Evolutionary conservation across 2,329 filamentous ascomycete genomes (phyloP), one percentile per base, ranked within the genome.

Genomic region (Sporothrix humicola): DNA sequence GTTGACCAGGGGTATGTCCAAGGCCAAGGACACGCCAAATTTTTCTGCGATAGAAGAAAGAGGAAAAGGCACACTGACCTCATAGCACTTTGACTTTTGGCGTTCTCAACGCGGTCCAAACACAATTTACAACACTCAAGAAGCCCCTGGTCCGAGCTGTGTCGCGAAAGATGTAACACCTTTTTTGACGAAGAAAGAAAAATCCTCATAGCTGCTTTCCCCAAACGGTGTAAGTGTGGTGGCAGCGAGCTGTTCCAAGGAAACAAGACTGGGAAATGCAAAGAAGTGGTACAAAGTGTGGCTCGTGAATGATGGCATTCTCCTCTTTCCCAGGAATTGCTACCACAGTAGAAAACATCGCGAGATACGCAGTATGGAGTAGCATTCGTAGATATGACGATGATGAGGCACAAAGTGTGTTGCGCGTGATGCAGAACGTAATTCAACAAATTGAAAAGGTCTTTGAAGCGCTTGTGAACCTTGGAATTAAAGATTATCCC

Each of bases 101-200:
- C 23, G 23, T 61, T 48, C 10, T 17, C 12, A 13, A 48, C 46
- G 46, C 12, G 15, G 46, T 48, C 10, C 10, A 48, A 26, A 58
- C 9, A 26, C 23, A 63, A 4, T 42, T 37, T 17, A 9, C 65
- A 42, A 37, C 31, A 37, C 31, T 37, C 31, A 42, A 69, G 44
- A 50, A 44, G 1, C 66, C 69, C 69, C 69, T 59, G 37, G 69
- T 71, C 69, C 37, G 54, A 59, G 69, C 69, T 71, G 50, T 71
- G 69, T 71, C 54, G 69, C 69, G 69, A 31, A 69, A 26, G 42
- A 31, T 71, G 69, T 59, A 54, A 71, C 69, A 59, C 37, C 52
- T 59, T 44, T 6, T 8, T 31, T 23, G 52, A 20, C 52, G 52
- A 17, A 15, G n/a, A 52, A n/a, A 52, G 15, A 26, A 20, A 56